Conservation (phyloP, 2,329 filamentous ascomycete species). For the Coniella lustricola region DNA sequence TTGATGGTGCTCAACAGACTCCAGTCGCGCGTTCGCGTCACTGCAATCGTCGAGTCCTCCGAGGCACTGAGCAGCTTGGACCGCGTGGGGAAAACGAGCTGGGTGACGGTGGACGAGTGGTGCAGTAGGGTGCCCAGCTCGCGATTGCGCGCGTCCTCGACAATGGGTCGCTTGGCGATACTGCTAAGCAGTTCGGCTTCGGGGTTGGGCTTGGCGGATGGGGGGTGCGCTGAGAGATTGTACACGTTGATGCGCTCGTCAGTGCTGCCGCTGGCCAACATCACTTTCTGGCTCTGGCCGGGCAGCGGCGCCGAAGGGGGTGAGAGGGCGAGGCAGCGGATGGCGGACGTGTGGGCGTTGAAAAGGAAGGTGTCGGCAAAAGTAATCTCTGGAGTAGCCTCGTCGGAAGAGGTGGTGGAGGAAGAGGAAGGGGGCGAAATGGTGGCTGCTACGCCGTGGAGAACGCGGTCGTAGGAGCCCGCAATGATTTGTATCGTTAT, state of each 20-base stretch:
- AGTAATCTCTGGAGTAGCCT: conserved; percentile 36
- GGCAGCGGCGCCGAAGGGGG: conserved; percentile 57
- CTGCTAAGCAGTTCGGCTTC: conserved; percentile 55
- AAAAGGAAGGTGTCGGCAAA: conserved; percentile 95
- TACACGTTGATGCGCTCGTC: conserved; percentile 96
- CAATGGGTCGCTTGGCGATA: conserved; percentile 64
- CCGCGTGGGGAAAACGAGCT: conserved; percentile 73
- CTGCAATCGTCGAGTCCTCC: conserved; percentile 86
- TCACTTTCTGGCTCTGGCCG: conserved; percentile 69
- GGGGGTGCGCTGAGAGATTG: conserved; percentile 68
- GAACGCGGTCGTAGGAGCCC: conserved; percentile 86
- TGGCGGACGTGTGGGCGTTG: conserved; percentile 83
- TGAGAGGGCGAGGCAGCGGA: conserved; percentile 83
- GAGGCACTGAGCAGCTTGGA: conserved; percentile 82
- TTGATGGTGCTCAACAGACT: conserved; percentile 81
- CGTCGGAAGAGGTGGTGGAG: neutral
- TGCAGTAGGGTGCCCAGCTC: conserved; percentile 83
- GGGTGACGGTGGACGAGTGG: conserved; percentile 75
- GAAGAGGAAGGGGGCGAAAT: conserved; percentile 37
- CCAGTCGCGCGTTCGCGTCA: conserved; percentile 86
- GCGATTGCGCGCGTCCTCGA: conserved; percentile 79
- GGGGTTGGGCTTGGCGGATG: conserved; percentile 37
- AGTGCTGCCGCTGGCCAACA: conserved; percentile 84
- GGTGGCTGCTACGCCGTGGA: conserved; percentile 83
- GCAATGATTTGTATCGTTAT: conserved; percentile 75